Conservation (phyloP, 345 rosid genomes). For the Ailanthus altissimus region DNA sequence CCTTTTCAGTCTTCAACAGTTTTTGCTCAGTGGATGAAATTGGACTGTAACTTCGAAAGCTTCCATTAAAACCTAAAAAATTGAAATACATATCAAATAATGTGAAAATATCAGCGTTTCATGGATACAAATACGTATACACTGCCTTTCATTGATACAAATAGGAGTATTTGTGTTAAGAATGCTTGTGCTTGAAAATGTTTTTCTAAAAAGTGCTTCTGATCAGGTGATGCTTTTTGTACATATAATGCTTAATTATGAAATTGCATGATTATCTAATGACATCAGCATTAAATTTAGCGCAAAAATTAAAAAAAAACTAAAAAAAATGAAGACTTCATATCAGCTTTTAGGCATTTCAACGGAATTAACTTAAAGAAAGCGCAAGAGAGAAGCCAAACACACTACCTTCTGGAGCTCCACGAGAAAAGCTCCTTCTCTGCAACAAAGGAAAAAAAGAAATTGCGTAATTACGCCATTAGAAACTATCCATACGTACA, state of each 20-base stretch:
- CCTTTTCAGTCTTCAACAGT: constrained; percentile 39
- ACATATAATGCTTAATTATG: neutral
- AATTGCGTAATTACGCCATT: neutral
- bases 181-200: neutral
- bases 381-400: neutral
- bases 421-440: constrained; percentile 39
- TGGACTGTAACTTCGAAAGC: constrained; percentile 36
- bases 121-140: neutral
- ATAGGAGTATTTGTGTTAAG: neutral
- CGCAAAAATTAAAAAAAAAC: neutral
- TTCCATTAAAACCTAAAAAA: constrained; percentile 36
- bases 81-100: neutral
- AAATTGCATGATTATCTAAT: neutral
- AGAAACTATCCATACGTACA: neutral
- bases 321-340: neutral
- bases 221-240: neutral
- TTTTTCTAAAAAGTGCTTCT: neutral
- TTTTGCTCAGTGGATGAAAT: constrained; percentile 33
- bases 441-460: constrained; percentile 31
- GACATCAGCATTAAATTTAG: neutral
- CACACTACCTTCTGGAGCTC: constrained; percentile 39
- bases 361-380: neutral
- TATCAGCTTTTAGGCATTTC: neutral
- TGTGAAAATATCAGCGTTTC: neutral
- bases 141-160: neutral